Base-by-base conservation (phyloP, 129 eudicot species). In the Rutidosis leptorrhynchoides region DNA sequence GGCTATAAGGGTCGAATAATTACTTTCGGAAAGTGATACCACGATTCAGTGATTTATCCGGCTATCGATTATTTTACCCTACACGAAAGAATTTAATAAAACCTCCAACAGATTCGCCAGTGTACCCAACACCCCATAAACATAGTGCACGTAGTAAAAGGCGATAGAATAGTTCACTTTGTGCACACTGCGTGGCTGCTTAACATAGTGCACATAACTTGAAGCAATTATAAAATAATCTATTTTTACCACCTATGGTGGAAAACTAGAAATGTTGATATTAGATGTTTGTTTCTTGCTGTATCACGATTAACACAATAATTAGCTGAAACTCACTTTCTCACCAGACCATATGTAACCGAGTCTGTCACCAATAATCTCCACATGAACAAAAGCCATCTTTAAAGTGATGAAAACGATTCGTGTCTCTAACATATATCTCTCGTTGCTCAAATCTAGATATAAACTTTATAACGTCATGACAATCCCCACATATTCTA, bases 351-450 rank as follows among this genome's bases (percentile, higher is more conserved):
- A 55, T 24, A 55, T 55, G 12, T 2, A 3, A 14, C n/a, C 1
- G 9, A 15, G 6, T 46, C 21, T 16, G n/a, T 91, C 84, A 91
- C 98, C 98, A 91, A 70, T 81, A 85, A 79, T 91, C 98, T 40
- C 90, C 96, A 83, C 98, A 92, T n/a, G 96, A 85, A 74, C 96
- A 92, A 40, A 29, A 67, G 2, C 95, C 95, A 71, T 84, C 87
- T 78, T 76, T 88, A 58, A 92, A 88, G 69, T 88, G 96, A 80
- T 92, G 98, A 78, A 85, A 88, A 10, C 96, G 89, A 68, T 88
- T 88, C 0, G 98, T 88, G 23, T 92, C 98, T 74, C 98, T 77
- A 40, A 92, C 91, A 62, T 65, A 85, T 63, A 92, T 83, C 59
- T 88, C 96, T 69, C 98, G 81, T 51, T 65, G 64, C 61, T 92